Evolutionary conservation across 257 asterid genomes (phyloP).

Genomic region (Catharanthus roseus): DNA sequence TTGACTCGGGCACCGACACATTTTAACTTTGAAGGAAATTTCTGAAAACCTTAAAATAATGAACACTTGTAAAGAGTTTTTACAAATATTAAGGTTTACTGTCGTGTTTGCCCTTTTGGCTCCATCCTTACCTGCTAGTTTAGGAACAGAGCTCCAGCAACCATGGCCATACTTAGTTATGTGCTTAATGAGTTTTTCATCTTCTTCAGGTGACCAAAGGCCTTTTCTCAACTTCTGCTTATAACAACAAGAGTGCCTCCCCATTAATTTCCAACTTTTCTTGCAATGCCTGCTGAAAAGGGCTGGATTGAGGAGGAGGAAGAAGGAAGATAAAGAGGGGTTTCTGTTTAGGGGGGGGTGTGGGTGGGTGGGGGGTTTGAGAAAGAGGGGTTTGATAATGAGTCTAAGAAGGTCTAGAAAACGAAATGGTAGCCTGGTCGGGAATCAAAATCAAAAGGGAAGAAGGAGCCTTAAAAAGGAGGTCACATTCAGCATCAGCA

Average conservation of each 20-base stretch:
- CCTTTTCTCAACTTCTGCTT: constrained; percentile 91
- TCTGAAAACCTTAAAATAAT: no score
- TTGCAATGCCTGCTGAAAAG: constrained; percentile 29
- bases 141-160: constrained; percentile 99
- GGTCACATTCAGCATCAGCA: constrained; percentile 42
- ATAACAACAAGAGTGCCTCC: constrained; percentile 89
- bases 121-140: constrained; percentile 92
- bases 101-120: no score
- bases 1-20: no score
- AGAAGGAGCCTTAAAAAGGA: constrained; percentile 37
- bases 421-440: constrained; percentile 36
- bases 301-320: not conserved
- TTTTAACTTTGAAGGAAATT: no score
- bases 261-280: constrained; percentile 39
- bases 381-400: constrained; percentile 8
- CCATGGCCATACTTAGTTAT: constrained; percentile 81
- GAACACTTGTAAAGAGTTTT: no score
- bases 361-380: not conserved
- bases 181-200: constrained; percentile 82
- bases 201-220: constrained; percentile 98
- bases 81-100: no score
- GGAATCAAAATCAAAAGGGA: constrained; percentile 39
- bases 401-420: constrained; percentile 26
- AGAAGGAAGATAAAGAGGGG: not conserved
- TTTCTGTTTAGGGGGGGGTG: no score